Base-by-base conservation (phyloP, 2,329 filamentous ascomycete species). In the Myriosclerotinia scirpicola region DNA sequence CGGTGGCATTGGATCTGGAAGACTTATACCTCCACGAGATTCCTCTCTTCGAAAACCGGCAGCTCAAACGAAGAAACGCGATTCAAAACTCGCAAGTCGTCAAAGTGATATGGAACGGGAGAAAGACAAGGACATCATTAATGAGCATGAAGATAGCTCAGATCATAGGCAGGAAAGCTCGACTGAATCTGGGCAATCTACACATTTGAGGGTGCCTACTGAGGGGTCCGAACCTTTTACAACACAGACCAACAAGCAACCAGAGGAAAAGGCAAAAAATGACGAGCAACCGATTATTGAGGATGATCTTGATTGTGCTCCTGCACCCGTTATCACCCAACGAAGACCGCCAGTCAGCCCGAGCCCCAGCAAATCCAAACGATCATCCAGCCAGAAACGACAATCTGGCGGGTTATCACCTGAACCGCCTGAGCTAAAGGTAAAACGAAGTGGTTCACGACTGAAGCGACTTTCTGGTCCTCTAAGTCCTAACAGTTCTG, bases 301-400 rank as follows among this genome's bases (percentile, higher is more conserved):
- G 26, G 70, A 73, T 44, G 60, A 63, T 2, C 85, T 90, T 30
- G 88, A 91, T 22, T 87, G 87, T 17, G 90, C 90, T 0, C 90
- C 90, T 1, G 90, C 86, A 22, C 90, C 90, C 0, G 83, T 88
- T 1, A 83, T 92, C 9, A 83, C 87, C 20, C 89, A 90, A 69
- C 83, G 87, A 20, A 74, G 83, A 81, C 74, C 69, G 76, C 83
- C 72, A 54, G 63, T 7, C 34, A 40, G 38, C 8, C 53, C 68
- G 26, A 84, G 81, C 69, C 75, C 77, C 1, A 83, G 84, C 68
- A 70, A 65, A 62, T 62, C 66, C 38, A 54, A 71, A 60, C 67
- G 72, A 55, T 68, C 74, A 22, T 70, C 69, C 42, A 73, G 68
- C 55, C 70, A 74, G 48, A 75, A 71, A 56, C 81, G 81, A 60